Evolutionary conservation across 495 filamentous ascomycete genomes (phyloP).

Genomic region (Bacidia gigantensis): DNA sequence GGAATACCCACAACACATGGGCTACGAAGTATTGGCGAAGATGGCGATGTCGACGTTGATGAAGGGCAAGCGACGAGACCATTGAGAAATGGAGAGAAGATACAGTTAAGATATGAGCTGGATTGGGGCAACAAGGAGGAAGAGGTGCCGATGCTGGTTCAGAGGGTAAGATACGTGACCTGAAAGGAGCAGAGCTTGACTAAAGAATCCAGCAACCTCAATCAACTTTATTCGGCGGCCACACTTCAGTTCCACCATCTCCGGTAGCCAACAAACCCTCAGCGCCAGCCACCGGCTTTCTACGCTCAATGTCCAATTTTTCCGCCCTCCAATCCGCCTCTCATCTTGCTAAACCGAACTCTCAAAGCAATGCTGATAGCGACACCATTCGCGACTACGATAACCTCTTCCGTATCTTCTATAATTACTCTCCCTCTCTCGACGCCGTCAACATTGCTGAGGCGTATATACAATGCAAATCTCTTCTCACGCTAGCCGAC

Average conservation of each 20-base stretch:
- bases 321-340: slow-evolving; percentile 42
- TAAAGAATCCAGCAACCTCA: slow-evolving; percentile 26
- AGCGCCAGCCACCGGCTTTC: slow-evolving; percentile 51
- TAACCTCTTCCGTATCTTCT: slow-evolving; percentile 85
- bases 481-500: slow-evolving; percentile 68
- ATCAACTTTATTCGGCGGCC: slow-evolving; percentile 35
- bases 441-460: slow-evolving; percentile 77
- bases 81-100: slow-evolving; percentile 25
- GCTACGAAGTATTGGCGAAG: slow-evolving; percentile 45
- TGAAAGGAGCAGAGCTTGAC: background rate
- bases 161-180: slow-evolving; percentile 41
- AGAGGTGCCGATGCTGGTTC: slow-evolving; percentile 78
- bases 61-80: background rate
- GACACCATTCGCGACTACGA: slow-evolving; percentile 80
- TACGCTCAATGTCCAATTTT: slow-evolving; percentile 72
- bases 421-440: slow-evolving; percentile 71
- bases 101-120: slow-evolving; percentile 74
- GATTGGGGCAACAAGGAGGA: slow-evolving; percentile 60
- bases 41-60: slow-evolving; percentile 14
- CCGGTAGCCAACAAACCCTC: slow-evolving; percentile 40
- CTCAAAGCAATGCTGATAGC: slow-evolving; percentile 29
- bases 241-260: slow-evolving; percentile 23
- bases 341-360: slow-evolving; percentile 26
- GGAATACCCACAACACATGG: slow-evolving; percentile 19
- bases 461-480: slow-evolving; percentile 84